Evolutionary conservation across 129 eudicot species (phyloP).

Genomic region (sunflower (Helianthus annuus)): DNA sequence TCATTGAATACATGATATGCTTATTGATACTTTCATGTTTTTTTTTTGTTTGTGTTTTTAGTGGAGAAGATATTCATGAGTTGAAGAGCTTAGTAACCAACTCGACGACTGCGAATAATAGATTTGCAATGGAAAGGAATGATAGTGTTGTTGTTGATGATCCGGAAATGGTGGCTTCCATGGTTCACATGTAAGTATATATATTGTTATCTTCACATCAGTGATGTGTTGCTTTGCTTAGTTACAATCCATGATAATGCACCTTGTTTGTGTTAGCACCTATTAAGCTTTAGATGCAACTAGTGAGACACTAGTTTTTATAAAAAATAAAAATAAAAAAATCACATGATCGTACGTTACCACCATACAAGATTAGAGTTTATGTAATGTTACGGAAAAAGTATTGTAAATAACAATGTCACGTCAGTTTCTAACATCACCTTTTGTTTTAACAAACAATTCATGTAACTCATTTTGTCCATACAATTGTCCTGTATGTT

Average conservation of each 20-base stretch:
- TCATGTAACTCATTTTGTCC: background rate
- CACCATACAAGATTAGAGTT: constrained; percentile 1
- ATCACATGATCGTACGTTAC: constrained; percentile 40
- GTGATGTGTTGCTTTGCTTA: background rate
- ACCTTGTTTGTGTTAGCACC: background rate
- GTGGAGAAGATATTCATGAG: constrained; percentile 44
- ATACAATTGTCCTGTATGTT: background rate
- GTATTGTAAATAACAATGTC: background rate
- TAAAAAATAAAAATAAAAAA: background rate
- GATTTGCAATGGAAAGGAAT: constrained; percentile 29
- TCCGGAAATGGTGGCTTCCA: constrained; percentile 61
- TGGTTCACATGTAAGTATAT: constrained; percentile 62
- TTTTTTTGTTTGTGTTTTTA: constrained; percentile 16
- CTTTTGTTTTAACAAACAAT: background rate
- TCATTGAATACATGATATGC: background rate
- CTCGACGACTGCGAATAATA: constrained; percentile 45
- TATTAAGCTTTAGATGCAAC: background rate
- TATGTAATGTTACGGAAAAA: too few species aligned
- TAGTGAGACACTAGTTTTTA: background rate
- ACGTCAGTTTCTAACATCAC: background rate
- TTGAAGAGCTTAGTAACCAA: constrained; percentile 43
- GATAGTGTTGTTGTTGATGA: constrained; percentile 55
- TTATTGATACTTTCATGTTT: background rate
- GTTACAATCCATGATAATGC: background rate
- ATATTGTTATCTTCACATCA: background rate